Evolutionary conservation across 257 asterid genomes (phyloP).

Genomic region (Oldenlandia corymbosa): DNA sequence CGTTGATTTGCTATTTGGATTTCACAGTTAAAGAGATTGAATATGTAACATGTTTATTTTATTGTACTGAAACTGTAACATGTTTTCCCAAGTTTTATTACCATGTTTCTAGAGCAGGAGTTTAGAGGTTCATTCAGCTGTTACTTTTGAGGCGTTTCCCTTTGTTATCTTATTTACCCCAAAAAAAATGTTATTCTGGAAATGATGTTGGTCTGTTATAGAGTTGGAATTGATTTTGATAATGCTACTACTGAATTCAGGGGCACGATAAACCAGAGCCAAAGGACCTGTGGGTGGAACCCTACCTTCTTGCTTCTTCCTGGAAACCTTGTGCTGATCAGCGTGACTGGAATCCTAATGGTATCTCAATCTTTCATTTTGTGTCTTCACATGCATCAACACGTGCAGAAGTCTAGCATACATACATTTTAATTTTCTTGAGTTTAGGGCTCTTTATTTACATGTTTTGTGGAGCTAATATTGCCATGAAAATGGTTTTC

Average conservation of each 20-base stretch:
- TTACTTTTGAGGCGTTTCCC: too few relatives aligned
- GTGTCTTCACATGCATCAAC: not conserved
- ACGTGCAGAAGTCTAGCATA: not conserved
- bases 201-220: too few relatives aligned
- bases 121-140: too few relatives aligned
- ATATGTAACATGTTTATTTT: not conserved
- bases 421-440: not conserved
- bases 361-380: constrained; percentile 36
- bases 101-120: too few relatives aligned
- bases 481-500: not conserved
- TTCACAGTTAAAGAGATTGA: not conserved
- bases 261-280: constrained; percentile 79
- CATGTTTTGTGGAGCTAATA: constrained; percentile 2
- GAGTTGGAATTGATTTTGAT: too few relatives aligned
- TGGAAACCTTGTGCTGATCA: constrained; percentile 89
- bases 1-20: not conserved
- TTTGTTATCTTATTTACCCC: not conserved
- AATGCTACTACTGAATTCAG: constrained; percentile 31
- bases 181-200: too few relatives aligned
- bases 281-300: constrained; percentile 90
- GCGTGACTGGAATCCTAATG: constrained; percentile 64
- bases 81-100: too few relatives aligned
- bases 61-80: too few relatives aligned
- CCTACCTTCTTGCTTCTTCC: constrained; percentile 64
- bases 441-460: constrained; percentile 9